Percentiles rank a stretch among this genome's conserved stretches.
Conservation (phyloP, 192 early-diverging fungal genomes). For the Umbelopsis sp. region DNA sequence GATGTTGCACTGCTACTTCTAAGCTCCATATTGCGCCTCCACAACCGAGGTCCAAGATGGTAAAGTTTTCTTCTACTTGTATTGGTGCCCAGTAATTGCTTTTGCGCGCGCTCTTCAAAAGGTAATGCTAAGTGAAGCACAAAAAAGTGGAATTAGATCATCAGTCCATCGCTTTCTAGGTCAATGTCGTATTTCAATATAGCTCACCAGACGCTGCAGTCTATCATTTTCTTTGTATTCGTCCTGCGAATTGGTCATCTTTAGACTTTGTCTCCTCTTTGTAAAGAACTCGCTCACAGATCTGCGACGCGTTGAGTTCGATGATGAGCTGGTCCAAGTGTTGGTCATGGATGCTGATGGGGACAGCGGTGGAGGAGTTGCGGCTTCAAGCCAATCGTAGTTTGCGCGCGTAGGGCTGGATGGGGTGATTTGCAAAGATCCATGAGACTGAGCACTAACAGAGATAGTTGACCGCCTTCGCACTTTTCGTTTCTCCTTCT, state of each 20-base stretch:
- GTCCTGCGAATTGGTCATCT: slow-evolving; percentile 20
- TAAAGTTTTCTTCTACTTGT: slow-evolving; percentile 2
- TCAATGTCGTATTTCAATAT: neutral
- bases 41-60: slow-evolving; percentile 40
- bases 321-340: neutral
- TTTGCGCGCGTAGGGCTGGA: slow-evolving; percentile 28
- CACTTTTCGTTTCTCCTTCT: slow-evolving; percentile 7
- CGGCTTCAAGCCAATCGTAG: slow-evolving; percentile 34
- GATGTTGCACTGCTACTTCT: slow-evolving; percentile 35
- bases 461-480: slow-evolving; percentile 22
- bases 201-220: slow-evolving; percentile 32
- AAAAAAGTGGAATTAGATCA: neutral
- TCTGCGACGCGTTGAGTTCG: slow-evolving; percentile 19
- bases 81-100: slow-evolving; percentile 33
- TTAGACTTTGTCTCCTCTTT: slow-evolving; percentile 33
- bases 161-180: neutral
- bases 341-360: neutral
- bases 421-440: slow-evolving; percentile 9
- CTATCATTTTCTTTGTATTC: slow-evolving; percentile 35
- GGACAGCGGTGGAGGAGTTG: slow-evolving; percentile 8
- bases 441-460: slow-evolving; percentile 7
- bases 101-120: slow-evolving; percentile 40
- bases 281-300: slow-evolving; percentile 39
- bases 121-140: slow-evolving; percentile 33
- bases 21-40: slow-evolving; percentile 44